Evolutionary conservation across 768 basidiomycete species (phyloP).

Genomic region (Collybiopsis luxurians): DNA sequence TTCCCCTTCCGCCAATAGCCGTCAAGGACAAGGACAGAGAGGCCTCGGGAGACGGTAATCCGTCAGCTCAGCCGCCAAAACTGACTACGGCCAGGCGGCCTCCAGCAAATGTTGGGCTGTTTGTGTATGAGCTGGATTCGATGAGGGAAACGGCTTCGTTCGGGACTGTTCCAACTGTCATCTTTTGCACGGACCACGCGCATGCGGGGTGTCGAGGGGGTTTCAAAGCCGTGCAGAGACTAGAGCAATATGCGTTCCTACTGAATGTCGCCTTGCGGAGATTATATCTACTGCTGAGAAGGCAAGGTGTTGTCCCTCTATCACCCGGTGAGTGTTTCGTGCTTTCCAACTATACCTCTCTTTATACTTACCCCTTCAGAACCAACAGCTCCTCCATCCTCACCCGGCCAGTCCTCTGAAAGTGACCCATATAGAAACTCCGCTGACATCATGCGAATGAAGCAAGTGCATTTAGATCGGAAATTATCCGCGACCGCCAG

Average conservation of each 20-base stretch:
- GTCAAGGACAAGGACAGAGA: conserved; percentile 24
- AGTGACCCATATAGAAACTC: conserved; percentile 85
- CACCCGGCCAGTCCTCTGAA: conserved; percentile 30
- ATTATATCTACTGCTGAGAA: conserved; percentile 82
- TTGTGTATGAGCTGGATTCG: conserved; percentile 74
- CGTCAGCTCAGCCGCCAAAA: conserved; percentile 44
- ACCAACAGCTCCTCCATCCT: conserved; percentile 25
- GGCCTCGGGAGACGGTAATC: conserved; percentile 26
- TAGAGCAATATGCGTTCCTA: conserved; percentile 98
- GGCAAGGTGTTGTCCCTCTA: conserved; percentile 86
- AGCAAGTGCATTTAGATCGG: conserved; percentile 90
- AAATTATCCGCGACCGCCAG: conserved; percentile 93
- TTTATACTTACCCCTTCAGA: conserved; percentile 9
- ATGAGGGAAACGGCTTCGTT: conserved; percentile 66
- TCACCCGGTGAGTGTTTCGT: conserved; percentile 56
- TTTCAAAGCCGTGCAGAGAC: conserved; percentile 87
- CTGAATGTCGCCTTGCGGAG: conserved; percentile 93
- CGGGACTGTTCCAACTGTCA: conserved; percentile 68
- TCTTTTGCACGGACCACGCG: conserved; percentile 78
- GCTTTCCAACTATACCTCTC: conserved; percentile 6
- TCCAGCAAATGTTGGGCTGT: conserved; percentile 77
- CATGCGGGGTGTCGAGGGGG: conserved; percentile 65
- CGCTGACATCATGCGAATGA: conserved; percentile 90
- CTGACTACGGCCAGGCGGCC: conserved; percentile 64
- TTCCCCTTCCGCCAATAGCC: conserved; percentile 35